Evolutionary conservation across 2,329 filamentous ascomycete species (phyloP).

Genomic region (Phaeosphaeria sp.): DNA sequence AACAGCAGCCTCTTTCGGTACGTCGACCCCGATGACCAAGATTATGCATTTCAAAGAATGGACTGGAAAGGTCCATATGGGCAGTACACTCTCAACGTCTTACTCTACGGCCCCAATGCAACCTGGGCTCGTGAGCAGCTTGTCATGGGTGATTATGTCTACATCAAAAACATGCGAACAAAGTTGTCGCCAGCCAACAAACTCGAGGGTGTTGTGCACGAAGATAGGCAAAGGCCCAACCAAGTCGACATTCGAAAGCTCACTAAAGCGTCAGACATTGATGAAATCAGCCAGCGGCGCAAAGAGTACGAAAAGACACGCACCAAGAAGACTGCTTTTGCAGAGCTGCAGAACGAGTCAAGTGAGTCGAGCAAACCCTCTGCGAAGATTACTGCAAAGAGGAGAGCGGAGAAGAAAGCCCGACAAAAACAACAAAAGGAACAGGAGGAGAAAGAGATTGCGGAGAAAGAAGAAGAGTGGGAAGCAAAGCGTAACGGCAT

Average conservation of each 20-base stretch:
- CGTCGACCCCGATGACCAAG: slow-evolving; percentile 41
- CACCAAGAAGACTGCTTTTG: slow-evolving; percentile 16
- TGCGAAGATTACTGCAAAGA: slow-evolving; percentile 12
- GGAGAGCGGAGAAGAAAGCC: slow-evolving; percentile 40
- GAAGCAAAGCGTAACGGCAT: slow-evolving; percentile 19
- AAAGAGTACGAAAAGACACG: slow-evolving; percentile 62
- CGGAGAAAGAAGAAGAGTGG: slow-evolving; percentile 22
- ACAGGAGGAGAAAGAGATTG: slow-evolving; percentile 43
- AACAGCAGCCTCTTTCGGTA: slow-evolving; percentile 70
- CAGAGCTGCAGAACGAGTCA: slow-evolving; percentile 17
- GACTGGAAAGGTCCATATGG: slow-evolving; percentile 79
- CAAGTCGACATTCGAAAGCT: slow-evolving; percentile 64
- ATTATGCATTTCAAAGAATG: slow-evolving; percentile 33
- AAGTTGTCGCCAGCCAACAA: slow-evolving; percentile 59
- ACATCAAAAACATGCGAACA: slow-evolving; percentile 74
- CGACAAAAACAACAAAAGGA: slow-evolving; percentile 34
- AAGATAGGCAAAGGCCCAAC: slow-evolving; percentile 59
- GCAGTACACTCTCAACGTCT: slow-evolving; percentile 73
- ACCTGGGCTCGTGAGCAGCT: slow-evolving; percentile 63
- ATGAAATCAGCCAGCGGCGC: slow-evolving; percentile 61
- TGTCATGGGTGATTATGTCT: slow-evolving; percentile 66
- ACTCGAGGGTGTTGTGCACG: slow-evolving; percentile 75
- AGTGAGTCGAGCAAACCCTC: slow-evolving; percentile 13
- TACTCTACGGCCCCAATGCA: slow-evolving; percentile 73
- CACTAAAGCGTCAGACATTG: slow-evolving; percentile 10